Base-by-base conservation (phyloP, 495 filamentous ascomycete species). In the Aspergillus egyptiacus region DNA sequence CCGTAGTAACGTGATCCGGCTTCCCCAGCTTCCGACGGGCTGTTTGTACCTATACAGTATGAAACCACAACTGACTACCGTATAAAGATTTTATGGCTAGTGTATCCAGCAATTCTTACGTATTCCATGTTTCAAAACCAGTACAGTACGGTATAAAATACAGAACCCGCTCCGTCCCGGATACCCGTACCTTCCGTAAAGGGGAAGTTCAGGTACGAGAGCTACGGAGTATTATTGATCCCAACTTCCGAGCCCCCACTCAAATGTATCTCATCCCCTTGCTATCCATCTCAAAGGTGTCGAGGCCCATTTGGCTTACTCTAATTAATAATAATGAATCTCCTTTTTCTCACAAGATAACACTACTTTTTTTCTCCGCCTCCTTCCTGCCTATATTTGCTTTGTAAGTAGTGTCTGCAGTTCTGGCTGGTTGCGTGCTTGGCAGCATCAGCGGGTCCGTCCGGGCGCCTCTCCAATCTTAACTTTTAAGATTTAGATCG, bases 201-300 rank as follows among this genome's bases (percentile, higher is more conserved):
- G n/a, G n/a, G n/a, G n/a, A n/a, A n/a, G n/a, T 7, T 2, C 27
- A 17, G 41, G 41, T 22, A 20, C 41, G 19, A 15, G 22, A 28
- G 10, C 28, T 33, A 33, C 41, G 41, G 41, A 44, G 28, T 20
- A 44, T 44, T 31, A 32, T 33, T 44, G 41, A 44, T 44, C 41
- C 28, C 28, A 20, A n/a, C 37, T 2, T 18, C 18, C n/a, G n/a
- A n/a, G n/a, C 10, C 35, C 35, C 35, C 35, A 2, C 17, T 20
- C 4, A 18, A 20, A 37, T 3, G 2, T 6, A 37, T 15, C n/a
- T 35, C n/a, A 3, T 38, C 27, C 19, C 2, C 13, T 33, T 44
- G 28, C n/a, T n/a, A n/a, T n/a, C n/a, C n/a, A n/a, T n/a, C n/a
- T n/a, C n/a, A n/a, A n/a, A n/a, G n/a, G n/a, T n/a, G n/a, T n/a